Evolutionary conservation across 2,329 filamentous ascomycete genomes (phyloP).

Genomic region (Stachybotrys echinatus): DNA sequence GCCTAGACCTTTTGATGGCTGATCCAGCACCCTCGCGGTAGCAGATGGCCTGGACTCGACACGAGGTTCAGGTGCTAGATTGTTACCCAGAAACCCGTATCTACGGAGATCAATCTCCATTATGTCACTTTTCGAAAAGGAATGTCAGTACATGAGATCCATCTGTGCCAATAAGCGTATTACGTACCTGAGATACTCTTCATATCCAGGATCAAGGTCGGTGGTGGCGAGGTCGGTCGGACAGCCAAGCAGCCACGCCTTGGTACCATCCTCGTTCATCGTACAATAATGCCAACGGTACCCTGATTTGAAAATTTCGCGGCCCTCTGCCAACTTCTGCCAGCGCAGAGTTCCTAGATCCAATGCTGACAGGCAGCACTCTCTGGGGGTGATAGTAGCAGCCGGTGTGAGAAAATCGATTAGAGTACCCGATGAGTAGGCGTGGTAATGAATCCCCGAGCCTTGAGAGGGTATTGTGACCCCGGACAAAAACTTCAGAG

Average conservation of each 20-base stretch:
- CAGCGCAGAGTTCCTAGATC: slow-evolving; percentile 84
- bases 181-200: slow-evolving; percentile 71
- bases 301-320: slow-evolving; percentile 85
- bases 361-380: slow-evolving; percentile 85
- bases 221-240: slow-evolving; percentile 65
- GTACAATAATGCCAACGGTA: slow-evolving; percentile 99
- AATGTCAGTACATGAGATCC: slow-evolving; percentile 12
- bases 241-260: slow-evolving; percentile 94
- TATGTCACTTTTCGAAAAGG: slow-evolving; percentile 61
- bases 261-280: slow-evolving; percentile 90
- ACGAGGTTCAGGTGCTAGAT: slow-evolving; percentile 51
- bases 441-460: slow-evolving; percentile 90
- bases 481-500: slow-evolving; percentile 78
- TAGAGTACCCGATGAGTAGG: slow-evolving; percentile 86
- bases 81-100: slow-evolving; percentile 85
- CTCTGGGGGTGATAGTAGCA: slow-evolving; percentile 76
- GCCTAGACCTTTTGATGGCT: slow-evolving; percentile 66
- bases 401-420: slow-evolving; percentile 93
- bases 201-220: slow-evolving; percentile 64
- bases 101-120: slow-evolving; percentile 88
- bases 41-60: slow-evolving; percentile 44
- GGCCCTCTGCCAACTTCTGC: slow-evolving; percentile 92
- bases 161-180: neutral
- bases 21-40: slow-evolving; percentile 40
- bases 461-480: slow-evolving; percentile 82